These are phyloP conservation scores for Colletotrichum liriopes DNA, from an alignment of 2,329 filamentous ascomycete genomes.

Conservation along the genomic window DNA sequence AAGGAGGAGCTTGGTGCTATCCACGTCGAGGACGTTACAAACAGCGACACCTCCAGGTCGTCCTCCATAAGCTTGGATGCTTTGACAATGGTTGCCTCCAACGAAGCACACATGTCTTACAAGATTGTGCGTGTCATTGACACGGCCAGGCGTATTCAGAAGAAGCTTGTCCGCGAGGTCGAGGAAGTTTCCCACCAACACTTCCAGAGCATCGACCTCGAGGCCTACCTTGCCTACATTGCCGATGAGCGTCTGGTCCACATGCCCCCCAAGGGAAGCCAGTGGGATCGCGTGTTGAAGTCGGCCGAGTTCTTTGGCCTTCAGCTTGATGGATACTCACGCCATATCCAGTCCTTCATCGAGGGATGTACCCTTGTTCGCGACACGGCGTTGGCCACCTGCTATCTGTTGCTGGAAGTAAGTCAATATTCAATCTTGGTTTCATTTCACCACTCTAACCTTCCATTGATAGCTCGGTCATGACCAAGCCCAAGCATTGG, in stretches of 20 bases:
- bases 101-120: background rate
- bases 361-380: constrained; percentile 45
- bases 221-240: constrained; percentile 54
- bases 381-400: constrained; percentile 54
- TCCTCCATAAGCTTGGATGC: constrained; percentile 25
- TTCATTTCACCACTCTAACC: background rate
- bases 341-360: constrained; percentile 49
- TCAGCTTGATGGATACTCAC: constrained; percentile 56
- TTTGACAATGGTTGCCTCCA: constrained; percentile 10
- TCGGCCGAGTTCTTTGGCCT: constrained; percentile 59
- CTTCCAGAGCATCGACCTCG: constrained; percentile 31
- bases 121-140: constrained; percentile 19
- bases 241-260: constrained; percentile 57
- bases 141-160: constrained; percentile 3
- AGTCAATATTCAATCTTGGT: background rate
- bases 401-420: constrained; percentile 58
- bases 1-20: constrained; percentile 16
- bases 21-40: background rate
- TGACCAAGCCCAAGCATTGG: constrained; percentile 54
- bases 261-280: constrained; percentile 58
- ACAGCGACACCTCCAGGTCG: constrained; percentile 30
- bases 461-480: constrained; percentile 53
- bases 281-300: constrained; percentile 59
- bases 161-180: constrained; percentile 27
- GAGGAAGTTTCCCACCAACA: constrained; percentile 26